Base-by-base conservation (phyloP, 2,329 filamentous ascomycete species). In the Lizonia empirigonia region DNA sequence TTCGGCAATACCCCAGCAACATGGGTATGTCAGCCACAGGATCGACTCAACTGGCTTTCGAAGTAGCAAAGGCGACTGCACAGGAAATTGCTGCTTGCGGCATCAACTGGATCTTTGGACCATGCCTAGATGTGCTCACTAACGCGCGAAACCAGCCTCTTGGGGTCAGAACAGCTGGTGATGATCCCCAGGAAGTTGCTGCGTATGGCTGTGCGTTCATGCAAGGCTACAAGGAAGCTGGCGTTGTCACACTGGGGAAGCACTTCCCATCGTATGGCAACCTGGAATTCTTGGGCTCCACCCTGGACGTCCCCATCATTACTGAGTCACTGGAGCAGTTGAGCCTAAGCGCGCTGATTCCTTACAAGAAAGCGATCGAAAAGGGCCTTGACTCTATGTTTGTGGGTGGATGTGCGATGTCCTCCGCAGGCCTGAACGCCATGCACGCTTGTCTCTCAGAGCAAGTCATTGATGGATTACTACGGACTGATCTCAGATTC, bases 261-360 rank as follows among this genome's bases (percentile, higher is more conserved):
- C 93, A 97, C 72, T 97, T 97, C 63, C 93, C 93, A 3, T 96
- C 91, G 0, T 97, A 97, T 67, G 93, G 93, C 24, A 97, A 96
- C 64, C 79, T 97, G 15, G 92, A 97, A 70, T 96, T 97, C 63
- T 83, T 96, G 2, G 92, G 91, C 10, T 96, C 91, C 4, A 92
- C 90, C 38, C 78, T 95, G 19, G 92, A 97, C 65, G 91, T 97
- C 23, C 93, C 93, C 12, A 94, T 96, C 55, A 97, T 97, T 62
- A 97, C 91, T 0, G 92, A 97, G 70, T 96, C 92, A 0, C 76
- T 97, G 10, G 93, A 97, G 69, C 92, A 96, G 65, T 79, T 97
- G 35, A 96, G 91, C 58, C 78, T 97, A n/a, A 95, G 88, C 63
- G 93, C 93, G 22, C 77, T 97, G 24, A 87, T 97, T 4, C 93